Conservation (phyloP, 495 filamentous ascomycete genomes). For the Tuber melanosporum region DNA sequence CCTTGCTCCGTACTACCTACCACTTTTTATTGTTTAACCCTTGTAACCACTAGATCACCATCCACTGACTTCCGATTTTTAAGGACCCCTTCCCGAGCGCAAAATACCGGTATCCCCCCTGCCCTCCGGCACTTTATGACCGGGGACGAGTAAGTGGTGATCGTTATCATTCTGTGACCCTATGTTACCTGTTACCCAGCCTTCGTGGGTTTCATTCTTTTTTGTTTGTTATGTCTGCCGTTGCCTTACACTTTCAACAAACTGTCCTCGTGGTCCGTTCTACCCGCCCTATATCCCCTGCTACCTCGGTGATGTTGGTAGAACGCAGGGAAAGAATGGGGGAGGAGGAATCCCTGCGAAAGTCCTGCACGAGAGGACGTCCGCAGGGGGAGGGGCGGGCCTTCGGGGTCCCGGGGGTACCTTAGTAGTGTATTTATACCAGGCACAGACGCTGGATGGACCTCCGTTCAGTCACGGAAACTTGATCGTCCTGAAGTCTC, state of each 20-base stretch:
- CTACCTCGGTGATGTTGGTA: not conserved
- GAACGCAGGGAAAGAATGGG: not conserved
- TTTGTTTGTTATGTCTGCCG: not conserved
- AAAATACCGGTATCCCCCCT: too few relatives aligned
- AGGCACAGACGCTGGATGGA: not conserved
- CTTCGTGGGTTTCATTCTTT: not conserved
- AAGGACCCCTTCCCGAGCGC: not conserved
- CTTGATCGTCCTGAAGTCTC: not conserved
- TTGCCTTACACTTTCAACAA: not conserved
- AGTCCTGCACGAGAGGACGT: not conserved
- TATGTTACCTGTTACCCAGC: not conserved
- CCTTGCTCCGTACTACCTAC: too few relatives aligned
- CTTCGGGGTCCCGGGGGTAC: not conserved
- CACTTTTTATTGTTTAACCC: too few relatives aligned
- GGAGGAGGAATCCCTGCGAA: not conserved
- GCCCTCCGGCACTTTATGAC: too few relatives aligned
- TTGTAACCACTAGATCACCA: not conserved
- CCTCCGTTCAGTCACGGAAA: not conserved
- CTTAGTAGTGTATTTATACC: not conserved
- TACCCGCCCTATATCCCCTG: not conserved
- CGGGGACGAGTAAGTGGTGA: too few relatives aligned
- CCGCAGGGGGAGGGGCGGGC: not conserved
- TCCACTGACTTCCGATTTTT: not conserved
- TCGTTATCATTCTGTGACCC: not conserved
- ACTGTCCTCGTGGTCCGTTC: not conserved